Conservation (phyloP, 352 stramenopile species). For the Halophytophthora polymorphica region DNA sequence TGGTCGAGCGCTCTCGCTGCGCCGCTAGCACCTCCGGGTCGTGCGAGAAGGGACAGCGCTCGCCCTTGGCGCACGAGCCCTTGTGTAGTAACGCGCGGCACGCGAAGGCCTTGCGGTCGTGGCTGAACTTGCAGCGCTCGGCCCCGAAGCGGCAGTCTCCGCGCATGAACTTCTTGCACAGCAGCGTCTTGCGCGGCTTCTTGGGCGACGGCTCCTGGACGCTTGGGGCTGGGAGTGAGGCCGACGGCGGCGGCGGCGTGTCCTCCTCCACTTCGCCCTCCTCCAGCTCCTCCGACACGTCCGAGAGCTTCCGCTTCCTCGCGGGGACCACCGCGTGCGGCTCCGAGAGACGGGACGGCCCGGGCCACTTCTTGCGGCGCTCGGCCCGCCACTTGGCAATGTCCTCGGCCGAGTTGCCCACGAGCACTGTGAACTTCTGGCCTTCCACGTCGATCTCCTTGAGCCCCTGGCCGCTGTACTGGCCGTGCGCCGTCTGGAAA, state of each 20-base stretch:
- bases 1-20: constrained; percentile 25
- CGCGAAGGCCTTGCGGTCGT: constrained; percentile 55
- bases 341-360: constrained; percentile 24
- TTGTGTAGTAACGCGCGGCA: constrained; percentile 60
- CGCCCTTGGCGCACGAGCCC: constrained; percentile 50
- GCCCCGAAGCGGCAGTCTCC: constrained; percentile 58
- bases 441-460: constrained; percentile 85
- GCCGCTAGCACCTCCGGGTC: constrained; percentile 31
- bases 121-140: constrained; percentile 61
- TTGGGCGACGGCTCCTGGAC: constrained; percentile 29
- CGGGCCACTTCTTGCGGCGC: constrained; percentile 65
- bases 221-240: not conserved
- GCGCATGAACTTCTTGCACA: constrained; percentile 70
- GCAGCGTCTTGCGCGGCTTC: constrained; percentile 37
- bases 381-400: constrained; percentile 80
- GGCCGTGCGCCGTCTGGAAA: constrained; percentile 64
- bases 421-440: constrained; percentile 85
- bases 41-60: constrained; percentile 62
- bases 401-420: constrained; percentile 77
- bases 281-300: constrained; percentile 44
- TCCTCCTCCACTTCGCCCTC: constrained; percentile 56
- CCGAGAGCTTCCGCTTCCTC: constrained; percentile 53
- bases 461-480: constrained; percentile 62
- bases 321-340: not conserved
- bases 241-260: constrained; percentile 5